Evolutionary conservation across 345 rosid genomes (phyloP).

Genomic region (Cardamine chenopodiifolia): DNA sequence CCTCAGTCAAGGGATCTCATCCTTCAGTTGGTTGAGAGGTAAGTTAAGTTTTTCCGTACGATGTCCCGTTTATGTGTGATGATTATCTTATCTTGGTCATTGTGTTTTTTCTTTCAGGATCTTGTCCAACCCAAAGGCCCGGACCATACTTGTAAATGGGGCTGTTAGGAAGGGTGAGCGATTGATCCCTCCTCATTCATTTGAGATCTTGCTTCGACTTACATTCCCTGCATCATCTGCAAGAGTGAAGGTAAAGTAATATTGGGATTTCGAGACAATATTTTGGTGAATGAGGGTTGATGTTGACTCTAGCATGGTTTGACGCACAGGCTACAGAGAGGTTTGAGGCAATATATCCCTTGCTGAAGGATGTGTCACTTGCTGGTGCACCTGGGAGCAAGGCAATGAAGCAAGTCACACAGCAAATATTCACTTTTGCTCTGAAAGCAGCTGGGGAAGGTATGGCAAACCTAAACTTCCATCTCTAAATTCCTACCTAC

Average conservation of each 20-base stretch:
- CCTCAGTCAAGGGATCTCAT: conserved; percentile 74
- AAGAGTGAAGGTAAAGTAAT: conserved; percentile 61
- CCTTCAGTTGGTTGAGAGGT: conserved; percentile 61
- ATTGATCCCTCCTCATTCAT: conserved; percentile 66
- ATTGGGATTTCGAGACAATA: conserved; percentile 11
- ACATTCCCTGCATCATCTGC: conserved; percentile 67
- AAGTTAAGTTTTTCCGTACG: not conserved
- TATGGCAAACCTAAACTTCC: conserved; percentile 20
- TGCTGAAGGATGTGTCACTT: conserved; percentile 70
- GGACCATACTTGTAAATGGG: conserved; percentile 60
- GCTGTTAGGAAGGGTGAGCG: conserved; percentile 84
- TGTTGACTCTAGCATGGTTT: conserved; percentile 19
- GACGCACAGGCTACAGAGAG: conserved; percentile 73
- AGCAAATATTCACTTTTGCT: conserved; percentile 57
- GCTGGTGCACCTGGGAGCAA: conserved; percentile 71
- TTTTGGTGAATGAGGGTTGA: not conserved
- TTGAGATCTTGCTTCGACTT: conserved; percentile 58
- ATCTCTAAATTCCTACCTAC: not conserved
- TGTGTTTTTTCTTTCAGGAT: conserved; percentile 48
- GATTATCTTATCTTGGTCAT: conserved; percentile 17
- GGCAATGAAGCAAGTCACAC: conserved; percentile 75
- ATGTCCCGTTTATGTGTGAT: conserved; percentile 7
- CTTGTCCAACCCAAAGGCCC: conserved; percentile 61
- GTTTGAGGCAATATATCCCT: conserved; percentile 66
- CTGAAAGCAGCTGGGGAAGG: conserved; percentile 68